These are phyloP conservation scores for Epichloe hybrida DNA, from an alignment of 2,329 filamentous ascomycete species.

Conservation along the genomic window DNA sequence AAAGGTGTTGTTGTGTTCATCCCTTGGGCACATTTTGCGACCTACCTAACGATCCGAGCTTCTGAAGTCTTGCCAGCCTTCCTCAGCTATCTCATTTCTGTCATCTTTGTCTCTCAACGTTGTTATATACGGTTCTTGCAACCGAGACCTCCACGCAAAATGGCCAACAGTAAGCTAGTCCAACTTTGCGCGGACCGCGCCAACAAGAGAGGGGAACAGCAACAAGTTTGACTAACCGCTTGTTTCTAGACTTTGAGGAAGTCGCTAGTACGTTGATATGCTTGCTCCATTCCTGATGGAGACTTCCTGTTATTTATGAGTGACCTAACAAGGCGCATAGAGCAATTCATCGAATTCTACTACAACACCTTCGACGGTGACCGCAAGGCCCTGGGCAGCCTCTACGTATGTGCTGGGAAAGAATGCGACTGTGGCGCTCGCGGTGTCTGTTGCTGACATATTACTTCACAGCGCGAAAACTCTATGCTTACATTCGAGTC, in stretches of 20 bases:
- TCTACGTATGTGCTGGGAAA: slow-evolving; percentile 63
- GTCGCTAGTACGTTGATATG: slow-evolving; percentile 30
- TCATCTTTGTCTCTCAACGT: slow-evolving; percentile 3
- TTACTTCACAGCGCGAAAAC: slow-evolving; percentile 48
- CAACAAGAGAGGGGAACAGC: slow-evolving; percentile 5
- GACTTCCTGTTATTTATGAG: background rate
- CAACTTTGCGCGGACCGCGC: background rate
- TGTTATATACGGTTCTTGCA: background rate
- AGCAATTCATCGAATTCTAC: slow-evolving; percentile 82
- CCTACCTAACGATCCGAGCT: slow-evolving; percentile 12
- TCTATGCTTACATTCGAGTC: slow-evolving; percentile 95
- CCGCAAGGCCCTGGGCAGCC: slow-evolving; percentile 47
- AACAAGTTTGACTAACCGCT: slow-evolving; percentile 10
- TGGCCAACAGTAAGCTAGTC: slow-evolving; percentile 18
- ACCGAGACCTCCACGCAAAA: slow-evolving; percentile 13
- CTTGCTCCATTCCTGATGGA: background rate
- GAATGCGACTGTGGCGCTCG: too few relatives aligned
- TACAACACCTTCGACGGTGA: slow-evolving; percentile 75
- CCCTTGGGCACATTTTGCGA: slow-evolving; percentile 21
- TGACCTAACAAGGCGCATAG: slow-evolving; percentile 30
- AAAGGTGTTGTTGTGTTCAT: slow-evolving; percentile 5
- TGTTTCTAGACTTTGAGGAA: slow-evolving; percentile 26
- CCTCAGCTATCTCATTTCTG: background rate
- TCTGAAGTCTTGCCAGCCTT: slow-evolving; percentile 1
- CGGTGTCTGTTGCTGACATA: slow-evolving; percentile 1